Evolutionary conservation across 148 eudicot species (phyloP).

Genomic region (Heliosperma pusillum): DNA sequence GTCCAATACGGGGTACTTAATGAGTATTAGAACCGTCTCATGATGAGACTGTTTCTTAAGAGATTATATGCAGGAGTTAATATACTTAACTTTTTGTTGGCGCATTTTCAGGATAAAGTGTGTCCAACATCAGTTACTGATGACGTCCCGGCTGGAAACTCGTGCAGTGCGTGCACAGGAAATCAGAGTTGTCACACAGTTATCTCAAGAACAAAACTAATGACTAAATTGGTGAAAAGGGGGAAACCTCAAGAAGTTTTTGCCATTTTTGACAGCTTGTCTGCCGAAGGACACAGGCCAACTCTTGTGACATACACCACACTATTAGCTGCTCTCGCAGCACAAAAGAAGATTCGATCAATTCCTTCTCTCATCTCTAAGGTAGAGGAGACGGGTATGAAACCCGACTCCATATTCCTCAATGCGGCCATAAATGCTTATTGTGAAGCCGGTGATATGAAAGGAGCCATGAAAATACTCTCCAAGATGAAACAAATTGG

Average conservation of each 20-base stretch:
- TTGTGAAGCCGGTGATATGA: slow-evolving; percentile 68
- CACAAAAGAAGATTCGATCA: slow-evolving; percentile 58
- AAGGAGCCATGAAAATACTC: slow-evolving; percentile 67
- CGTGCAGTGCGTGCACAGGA: slow-evolving; percentile 52
- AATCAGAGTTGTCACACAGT: slow-evolving; percentile 64
- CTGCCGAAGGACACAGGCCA: slow-evolving; percentile 80
- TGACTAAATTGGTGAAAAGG: slow-evolving; percentile 64
- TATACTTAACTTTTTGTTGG: background rate
- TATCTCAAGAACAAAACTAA: slow-evolving; percentile 73
- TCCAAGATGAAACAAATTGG: slow-evolving; percentile 69
- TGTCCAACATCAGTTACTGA: slow-evolving; percentile 35
- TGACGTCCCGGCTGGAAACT: slow-evolving; percentile 27
- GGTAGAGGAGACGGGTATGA: slow-evolving; percentile 62
- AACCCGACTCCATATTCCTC: slow-evolving; percentile 85
- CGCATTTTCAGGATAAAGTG: slow-evolving; percentile 32
- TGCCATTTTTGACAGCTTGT: slow-evolving; percentile 50
- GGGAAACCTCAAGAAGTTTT: slow-evolving; percentile 64
- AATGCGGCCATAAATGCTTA: slow-evolving; percentile 90
- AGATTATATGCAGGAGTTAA: background rate
- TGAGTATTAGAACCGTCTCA: no score
- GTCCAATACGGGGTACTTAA: no score
- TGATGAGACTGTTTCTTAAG: background rate
- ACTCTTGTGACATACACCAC: slow-evolving; percentile 84
- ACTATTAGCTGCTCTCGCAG: slow-evolving; percentile 66
- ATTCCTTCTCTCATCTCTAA: slow-evolving; percentile 64